These are phyloP conservation scores for Mucor velutinosus DNA, from an alignment of 371 early-diverging fungal species.

Conservation along the genomic window DNA sequence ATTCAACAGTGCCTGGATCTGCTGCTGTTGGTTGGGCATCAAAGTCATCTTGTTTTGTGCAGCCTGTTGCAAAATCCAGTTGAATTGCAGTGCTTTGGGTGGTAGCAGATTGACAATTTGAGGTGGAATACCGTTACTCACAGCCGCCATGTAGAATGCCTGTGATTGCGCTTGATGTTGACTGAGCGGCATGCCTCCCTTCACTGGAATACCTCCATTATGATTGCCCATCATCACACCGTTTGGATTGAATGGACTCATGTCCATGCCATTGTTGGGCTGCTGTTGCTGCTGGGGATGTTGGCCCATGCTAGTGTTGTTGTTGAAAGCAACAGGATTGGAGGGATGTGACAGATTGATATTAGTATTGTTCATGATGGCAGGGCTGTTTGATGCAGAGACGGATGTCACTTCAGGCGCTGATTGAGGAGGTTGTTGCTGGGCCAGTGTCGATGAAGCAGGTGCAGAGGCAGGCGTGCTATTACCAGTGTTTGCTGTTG, in stretches of 20 bases:
- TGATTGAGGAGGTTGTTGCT: constrained; percentile 2
- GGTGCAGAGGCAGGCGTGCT: not conserved
- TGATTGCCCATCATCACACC: not conserved
- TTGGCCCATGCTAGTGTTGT: not conserved
- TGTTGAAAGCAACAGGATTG: not conserved
- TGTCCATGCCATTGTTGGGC: not conserved
- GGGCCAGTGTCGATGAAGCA: not conserved
- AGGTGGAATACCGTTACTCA: constrained; percentile 34
- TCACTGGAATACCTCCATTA: constrained; percentile 17
- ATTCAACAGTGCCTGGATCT: constrained; percentile 25
- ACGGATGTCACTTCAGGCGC: constrained; percentile 5
- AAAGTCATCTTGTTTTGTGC: constrained; percentile 29
- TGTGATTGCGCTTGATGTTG: constrained; percentile 33
- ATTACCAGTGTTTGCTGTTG: not conserved
- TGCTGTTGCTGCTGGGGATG: not conserved
- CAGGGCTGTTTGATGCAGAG: constrained; percentile 5
- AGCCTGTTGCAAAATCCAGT: constrained; percentile 37
- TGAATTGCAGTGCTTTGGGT: constrained; percentile 36
- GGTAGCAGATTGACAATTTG: constrained; percentile 37
- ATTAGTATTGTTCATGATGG: constrained; percentile 1
- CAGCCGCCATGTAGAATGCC: constrained; percentile 35
- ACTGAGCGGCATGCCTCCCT: constrained; percentile 22
- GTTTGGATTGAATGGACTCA: not conserved
- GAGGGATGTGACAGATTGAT: not conserved
- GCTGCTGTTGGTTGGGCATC: constrained; percentile 29